Evolutionary conservation across 345 rosid species (phyloP), one percentile per base, ranked within the genome.

Genomic region (rapeseed (Brassica napus)): DNA sequence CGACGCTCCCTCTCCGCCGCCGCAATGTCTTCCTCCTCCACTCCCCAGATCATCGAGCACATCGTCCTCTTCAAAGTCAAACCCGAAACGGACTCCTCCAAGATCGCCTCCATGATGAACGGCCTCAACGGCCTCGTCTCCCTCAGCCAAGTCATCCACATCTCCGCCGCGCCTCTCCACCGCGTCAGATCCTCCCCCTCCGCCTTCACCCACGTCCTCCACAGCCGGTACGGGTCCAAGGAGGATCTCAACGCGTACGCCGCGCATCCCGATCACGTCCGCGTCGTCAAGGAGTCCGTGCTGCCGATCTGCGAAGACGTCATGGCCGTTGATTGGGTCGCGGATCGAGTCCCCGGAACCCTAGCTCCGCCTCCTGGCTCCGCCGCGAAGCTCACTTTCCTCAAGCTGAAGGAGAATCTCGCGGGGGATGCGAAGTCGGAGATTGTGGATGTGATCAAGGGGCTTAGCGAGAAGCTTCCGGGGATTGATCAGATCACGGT

Each of bases 261-360:
- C 42, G 86, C 81, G 1, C 90, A 92, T 83, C 97, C 97, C 1
- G 78, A 83, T 55, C 97, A 92, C 84, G 79, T 89, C 65, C 61
- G 76, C 68, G 93, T 84, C 62, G 97, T 89, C 57, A 89, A 86
- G 73, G 92, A 92, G 11, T 76, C 78, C 1, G 82, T 79, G 42
- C 73, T 85, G 12, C 97, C 98, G 7, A 85, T 85, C 76, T 90
- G 97, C 34, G 93, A 94, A 0, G 98, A 92, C 78, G 2, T 91
- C 73, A 92, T 92, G 97, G 97, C 98, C 57, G 90, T 94, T 73
- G 97, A 94, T 77, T 94, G 98, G 98, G 81, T 92, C 65, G 87
- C 89, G 12, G 84, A 87, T 69, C 84, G 70, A 6, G 64, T 82
- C 71, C 83, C 84, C 2, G 72, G 69, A 16, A 77, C 86, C 10